Evolutionary conservation across 2,329 filamentous ascomycete genomes (phyloP).

Genomic region (Xylaria sp.): DNA sequence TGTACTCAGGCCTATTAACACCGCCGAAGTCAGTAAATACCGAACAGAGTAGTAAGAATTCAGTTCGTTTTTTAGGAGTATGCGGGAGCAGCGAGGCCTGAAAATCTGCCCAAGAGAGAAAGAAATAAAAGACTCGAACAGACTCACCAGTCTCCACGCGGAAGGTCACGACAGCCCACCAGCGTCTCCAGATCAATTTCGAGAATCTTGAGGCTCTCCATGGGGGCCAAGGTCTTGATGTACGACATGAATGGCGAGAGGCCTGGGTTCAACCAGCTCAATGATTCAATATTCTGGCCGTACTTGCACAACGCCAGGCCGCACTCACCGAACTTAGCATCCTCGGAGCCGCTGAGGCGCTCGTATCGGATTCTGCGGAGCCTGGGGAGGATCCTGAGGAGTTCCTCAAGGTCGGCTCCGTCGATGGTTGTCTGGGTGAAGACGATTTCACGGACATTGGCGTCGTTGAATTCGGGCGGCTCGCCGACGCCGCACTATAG

Average conservation of each 20-base stretch:
- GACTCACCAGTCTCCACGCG: not conserved
- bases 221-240: not conserved
- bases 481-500: too few relatives aligned
- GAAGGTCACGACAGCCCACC: constrained; percentile 10
- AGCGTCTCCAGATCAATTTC: constrained; percentile 20
- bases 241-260: not conserved
- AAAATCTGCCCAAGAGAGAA: too few relatives aligned
- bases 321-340: not conserved
- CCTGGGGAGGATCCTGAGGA: not conserved
- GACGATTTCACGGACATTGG: too few relatives aligned
- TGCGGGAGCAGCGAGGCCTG: too few relatives aligned
- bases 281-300: constrained; percentile 9
- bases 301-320: not conserved
- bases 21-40: too few relatives aligned
- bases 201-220: constrained; percentile 1
- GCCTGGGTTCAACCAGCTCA: too few relatives aligned
- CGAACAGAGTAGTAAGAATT: too few relatives aligned
- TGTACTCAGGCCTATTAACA: too few relatives aligned
- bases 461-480: not conserved
- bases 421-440: too few relatives aligned
- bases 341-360: not conserved
- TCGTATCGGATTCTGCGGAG: constrained; percentile 4
- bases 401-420: not conserved
- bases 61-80: too few relatives aligned
- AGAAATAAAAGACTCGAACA: too few relatives aligned